Evolutionary conservation across 208 protist genomes (phyloP), one percentile per base, ranked within the genome.

Genomic region (Naegleria fowleri): DNA sequence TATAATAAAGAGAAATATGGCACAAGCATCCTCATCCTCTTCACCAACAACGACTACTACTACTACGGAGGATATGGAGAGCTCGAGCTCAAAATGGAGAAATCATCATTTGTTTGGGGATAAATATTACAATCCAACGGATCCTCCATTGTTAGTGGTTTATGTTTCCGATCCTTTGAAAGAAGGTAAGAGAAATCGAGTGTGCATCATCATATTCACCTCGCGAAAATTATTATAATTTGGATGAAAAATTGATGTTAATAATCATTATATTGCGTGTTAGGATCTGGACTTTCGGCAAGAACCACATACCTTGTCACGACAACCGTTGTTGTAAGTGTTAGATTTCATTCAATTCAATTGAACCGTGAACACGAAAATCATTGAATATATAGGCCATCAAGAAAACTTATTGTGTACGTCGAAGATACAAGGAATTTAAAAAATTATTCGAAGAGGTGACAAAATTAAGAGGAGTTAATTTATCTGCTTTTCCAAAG

Each of bases 391-490:
- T 58, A 76, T 36, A 79, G 67, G 29, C 16, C 9, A 36, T 25
- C 25, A 79, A 79, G 1, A 29, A 79, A 79, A 36, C 29, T 0
- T 79, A 36, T 33, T 79, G 29, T 79, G 25, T 79, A 11, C 19
- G 67, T 36, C 29, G 67, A 9, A 79, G 67, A 36, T 79, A 79
- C 29, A 79, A 79, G 29, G 67, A 79, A 79, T 79, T 79, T 79
- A 79, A 79, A 33, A 79, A 79, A 79, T n/a, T 79, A 79, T 79
- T 79, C n/a, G 67, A 79, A 7, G 67, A 79, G 29, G n/a, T 79
- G 7, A 79, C 67, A 36, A 79, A 79, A 36, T 79, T 79, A 33
- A 79, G 67, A 79, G 67, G 67, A 36, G 67, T 79, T 36, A 79
- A 79, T 33, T 33, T 79, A 36, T 79, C 67, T 36, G 2, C 29